Evolutionary conservation across 1,284 basidiomycete genomes (phyloP).

Genomic region (Puccinia polysora): DNA sequence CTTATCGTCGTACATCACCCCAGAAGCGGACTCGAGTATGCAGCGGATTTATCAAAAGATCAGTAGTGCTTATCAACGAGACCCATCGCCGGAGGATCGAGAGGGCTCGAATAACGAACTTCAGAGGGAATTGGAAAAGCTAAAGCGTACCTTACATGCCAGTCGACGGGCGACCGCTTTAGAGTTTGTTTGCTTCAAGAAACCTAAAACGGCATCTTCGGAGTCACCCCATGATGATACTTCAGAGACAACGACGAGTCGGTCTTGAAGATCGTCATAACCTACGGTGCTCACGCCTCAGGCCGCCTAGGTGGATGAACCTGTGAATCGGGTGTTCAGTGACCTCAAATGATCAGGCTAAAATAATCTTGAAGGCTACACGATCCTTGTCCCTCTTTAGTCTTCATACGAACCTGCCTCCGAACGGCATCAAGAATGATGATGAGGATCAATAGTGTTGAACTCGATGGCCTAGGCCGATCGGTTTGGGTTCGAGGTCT

Average conservation of each 20-base stretch:
- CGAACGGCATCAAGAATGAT: too few relatives aligned
- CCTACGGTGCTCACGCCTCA: too few relatives aligned
- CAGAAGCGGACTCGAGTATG: slow-evolving; percentile 71
- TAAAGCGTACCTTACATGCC: slow-evolving; percentile 82
- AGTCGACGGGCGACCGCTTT: slow-evolving; percentile 83
- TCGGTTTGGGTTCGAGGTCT: too few relatives aligned
- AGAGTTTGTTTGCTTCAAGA: slow-evolving; percentile 73
- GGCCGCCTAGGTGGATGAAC: too few relatives aligned
- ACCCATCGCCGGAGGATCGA: slow-evolving; percentile 54
- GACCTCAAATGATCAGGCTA: too few relatives aligned
- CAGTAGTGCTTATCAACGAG: slow-evolving; percentile 79
- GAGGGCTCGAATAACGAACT: slow-evolving; percentile 59
- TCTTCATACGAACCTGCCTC: too few relatives aligned
- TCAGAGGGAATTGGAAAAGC: slow-evolving; percentile 78
- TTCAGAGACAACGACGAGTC: neutral
- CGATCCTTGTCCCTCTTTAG: too few relatives aligned
- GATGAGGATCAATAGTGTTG: too few relatives aligned
- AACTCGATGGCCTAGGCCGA: too few relatives aligned
- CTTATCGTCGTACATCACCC: slow-evolving; percentile 76
- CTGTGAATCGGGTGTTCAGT: too few relatives aligned
- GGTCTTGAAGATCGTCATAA: too few relatives aligned
- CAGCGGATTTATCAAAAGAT: slow-evolving; percentile 91
- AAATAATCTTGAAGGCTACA: too few relatives aligned
- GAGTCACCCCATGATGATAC: slow-evolving; percentile 9
- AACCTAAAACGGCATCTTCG: slow-evolving; percentile 19